Conservation (phyloP, 2,329 filamentous ascomycete genomes). For the Penicillium sp. region DNA sequence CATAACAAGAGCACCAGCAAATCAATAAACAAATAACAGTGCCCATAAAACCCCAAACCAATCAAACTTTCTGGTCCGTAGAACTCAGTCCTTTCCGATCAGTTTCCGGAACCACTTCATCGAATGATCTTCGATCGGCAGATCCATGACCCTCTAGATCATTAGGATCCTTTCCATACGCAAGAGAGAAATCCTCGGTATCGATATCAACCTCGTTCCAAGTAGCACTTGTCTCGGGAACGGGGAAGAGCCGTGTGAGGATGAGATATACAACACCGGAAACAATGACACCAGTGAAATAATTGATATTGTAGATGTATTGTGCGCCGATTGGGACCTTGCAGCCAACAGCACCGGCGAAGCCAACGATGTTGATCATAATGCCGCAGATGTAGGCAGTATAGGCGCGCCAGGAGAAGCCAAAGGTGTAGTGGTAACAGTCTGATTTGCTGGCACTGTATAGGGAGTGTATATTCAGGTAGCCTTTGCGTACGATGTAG, state of each 20-base stretch:
- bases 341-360: conserved; percentile 74
- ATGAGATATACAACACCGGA: conserved; percentile 65
- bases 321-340: conserved; percentile 73
- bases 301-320: conserved; percentile 89
- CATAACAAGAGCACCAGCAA: background rate
- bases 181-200: conserved; percentile 29
- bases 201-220: conserved; percentile 71
- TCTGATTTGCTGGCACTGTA: conserved; percentile 64
- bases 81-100: conserved; percentile 26
- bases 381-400: conserved; percentile 79
- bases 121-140: conserved; percentile 10
- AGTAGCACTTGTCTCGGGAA: conserved; percentile 69
- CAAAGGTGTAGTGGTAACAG: conserved; percentile 72
- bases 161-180: conserved; percentile 33
- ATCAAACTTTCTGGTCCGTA: conserved; percentile 15
- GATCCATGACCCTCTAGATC: conserved; percentile 27
- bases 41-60: background rate
- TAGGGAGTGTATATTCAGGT: conserved; percentile 72
- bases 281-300: conserved; percentile 79
- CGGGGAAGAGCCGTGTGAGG: conserved; percentile 66
- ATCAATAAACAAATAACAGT: background rate
- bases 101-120: conserved; percentile 8
- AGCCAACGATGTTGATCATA: conserved; percentile 86
- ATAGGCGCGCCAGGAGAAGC: conserved; percentile 82
- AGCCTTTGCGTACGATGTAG: conserved; percentile 79